Evolutionary conservation across 805 yeast species (phyloP), one percentile per base, ranked within the genome.

Genomic region (Suhomyces emberorum): DNA sequence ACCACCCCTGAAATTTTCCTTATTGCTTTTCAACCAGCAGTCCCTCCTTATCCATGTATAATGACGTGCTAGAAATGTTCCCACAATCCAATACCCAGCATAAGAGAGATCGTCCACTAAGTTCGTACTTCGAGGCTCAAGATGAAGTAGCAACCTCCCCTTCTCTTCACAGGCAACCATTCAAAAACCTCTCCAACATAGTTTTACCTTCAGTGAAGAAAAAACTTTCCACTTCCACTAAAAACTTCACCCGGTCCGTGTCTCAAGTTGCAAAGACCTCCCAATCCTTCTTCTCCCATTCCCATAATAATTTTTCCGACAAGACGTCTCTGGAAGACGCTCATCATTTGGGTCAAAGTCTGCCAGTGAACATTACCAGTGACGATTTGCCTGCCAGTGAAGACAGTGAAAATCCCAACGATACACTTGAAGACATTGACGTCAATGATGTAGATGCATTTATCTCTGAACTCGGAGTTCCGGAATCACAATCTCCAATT

Each of bases 101-200:
- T 34, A 37, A 39, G 28, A 34, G 47, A 41, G 52, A 35, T 50
- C 49, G 70, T 23, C 69, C 70, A 1, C 41, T 57, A 30, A 55
- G 66, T 35, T 57, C 68, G 9, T 59, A 55, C 42, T 62, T 59
- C 30, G 72, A 67, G 37, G 58, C 70, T 1, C 74, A 19, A 18
- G 12, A 8, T 22, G 25, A 19, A 4, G 17, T 27, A 4, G 18
- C 30, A 10, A 21, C 17, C 29, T 30, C 32, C 11, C 62, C 61
- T 4, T 38, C 47, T 20, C 36, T 42, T 24, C 44, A 46, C 28
- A 38, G 61, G 22, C 47, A 47, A 15, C 60, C 66, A 6, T 59
- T 62, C 43, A 43, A 40, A 30, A 61, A 58, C 41, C 32, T 62
- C 25, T 41, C 62, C 31, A 45, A 42, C 38, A 23, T 42, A 21